Base-by-base conservation (phyloP, 441 rosid species). In the Pelargonium myrrhifolium region DNA sequence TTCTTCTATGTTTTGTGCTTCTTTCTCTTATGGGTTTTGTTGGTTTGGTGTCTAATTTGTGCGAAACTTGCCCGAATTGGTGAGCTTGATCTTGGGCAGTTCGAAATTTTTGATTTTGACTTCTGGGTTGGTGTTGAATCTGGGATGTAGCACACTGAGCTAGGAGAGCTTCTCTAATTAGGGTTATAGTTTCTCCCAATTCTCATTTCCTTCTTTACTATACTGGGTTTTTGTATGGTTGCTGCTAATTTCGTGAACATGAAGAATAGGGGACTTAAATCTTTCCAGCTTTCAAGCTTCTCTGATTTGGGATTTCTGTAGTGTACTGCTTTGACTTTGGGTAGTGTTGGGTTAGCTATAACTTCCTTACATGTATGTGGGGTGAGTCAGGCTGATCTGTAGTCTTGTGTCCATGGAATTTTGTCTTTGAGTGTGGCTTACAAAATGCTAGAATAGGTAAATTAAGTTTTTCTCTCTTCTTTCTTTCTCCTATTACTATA, bases 61-160 rank as follows among this genome's bases (percentile, higher is more conserved):
- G 18, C 9, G 1, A 20, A 53, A n/a, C 21, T 5, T 51, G 31
- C 58, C 20, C 4, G 58, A 51, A 53, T 53, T 53, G 7, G 22
- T 53, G 59, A 53, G 59, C 59, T 53, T 15, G 22, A 15, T 53
- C 8, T 53, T n/a, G 21, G 22, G 59, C 1, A 53, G 22, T 53
- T 53, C 22, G 22, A 17, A 15, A 17, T 15, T 12, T 51, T 51
- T 51, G 58, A 51, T 47, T 47, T 47, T 47, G 53, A 47, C 53
- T 47, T 47, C 53, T 47, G 58, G 58, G 58, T 51, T 51, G 58
- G 58, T 51, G 58, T 51, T 51, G 58, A 51, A 51, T 51, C 58
- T 51, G 15, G 22, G 9, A 17, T 17, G 0, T 53, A 4, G 22
- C 59, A 17, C 21, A 15, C 59, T 53, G 59, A 15, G 20, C 59